A percentile compares a stretch with the other conserved stretches of the same genome.
phyloP scores from a whole-genome alignment of 768 basidiomycete species.

The Russula lepida region DNA sequence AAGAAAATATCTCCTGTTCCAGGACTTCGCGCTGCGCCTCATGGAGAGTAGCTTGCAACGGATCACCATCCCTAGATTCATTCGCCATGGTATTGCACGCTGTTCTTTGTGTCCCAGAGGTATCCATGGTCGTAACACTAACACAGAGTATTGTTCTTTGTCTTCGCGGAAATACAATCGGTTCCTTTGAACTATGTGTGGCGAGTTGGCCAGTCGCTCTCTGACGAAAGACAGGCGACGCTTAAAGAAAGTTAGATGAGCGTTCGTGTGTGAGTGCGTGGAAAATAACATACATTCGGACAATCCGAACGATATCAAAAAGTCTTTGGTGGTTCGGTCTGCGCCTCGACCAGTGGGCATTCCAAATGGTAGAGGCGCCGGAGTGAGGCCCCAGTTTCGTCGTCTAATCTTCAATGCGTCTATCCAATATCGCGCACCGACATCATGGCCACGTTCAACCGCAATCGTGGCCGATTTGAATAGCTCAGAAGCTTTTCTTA shows the following conservation, averaged over 20 bases:
- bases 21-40: conserved; percentile 63
- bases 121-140: conserved; percentile 36
- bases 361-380: conserved; percentile 68
- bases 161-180: conserved; percentile 38
- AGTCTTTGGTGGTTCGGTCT: conserved; percentile 75
- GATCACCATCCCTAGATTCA: not conserved
- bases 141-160: conserved; percentile 55
- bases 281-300: conserved; percentile 61
- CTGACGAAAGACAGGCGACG: conserved; percentile 53
- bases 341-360: conserved; percentile 65
- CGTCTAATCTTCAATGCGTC: conserved; percentile 69
- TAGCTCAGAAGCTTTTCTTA: conserved; percentile 63
- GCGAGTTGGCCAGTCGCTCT: conserved; percentile 65
- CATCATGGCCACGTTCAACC: conserved; percentile 53
- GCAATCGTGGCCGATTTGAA: conserved; percentile 63
- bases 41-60: conserved; percentile 43
- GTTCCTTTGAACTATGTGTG: conserved; percentile 31
- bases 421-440: conserved; percentile 72
- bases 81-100: not conserved
- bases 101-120: conserved; percentile 26
- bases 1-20: conserved; percentile 72
- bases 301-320: conserved; percentile 69
- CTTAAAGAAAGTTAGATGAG: conserved; percentile 33
- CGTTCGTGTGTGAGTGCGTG: not conserved
- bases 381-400: conserved; percentile 74